These are phyloP conservation scores for Salix koriyanagi DNA, from an alignment of 345 rosid genomes.

Conservation along the genomic window DNA sequence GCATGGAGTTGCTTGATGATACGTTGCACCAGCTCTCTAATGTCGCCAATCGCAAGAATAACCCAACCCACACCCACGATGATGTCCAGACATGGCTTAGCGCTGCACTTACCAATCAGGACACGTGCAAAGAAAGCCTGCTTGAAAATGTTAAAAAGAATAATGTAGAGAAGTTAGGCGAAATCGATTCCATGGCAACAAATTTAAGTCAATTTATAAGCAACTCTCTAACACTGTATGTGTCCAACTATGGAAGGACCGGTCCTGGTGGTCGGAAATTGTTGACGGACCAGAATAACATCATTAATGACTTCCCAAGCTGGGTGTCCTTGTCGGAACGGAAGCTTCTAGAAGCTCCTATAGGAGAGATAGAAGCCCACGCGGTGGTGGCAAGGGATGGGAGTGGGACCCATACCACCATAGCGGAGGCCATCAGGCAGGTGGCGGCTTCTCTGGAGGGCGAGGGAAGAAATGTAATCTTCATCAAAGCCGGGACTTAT, in stretches of 20 bases:
- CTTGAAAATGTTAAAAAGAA: conserved; percentile 4
- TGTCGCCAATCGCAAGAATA: conserved; percentile 2
- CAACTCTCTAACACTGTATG: conserved; percentile 31
- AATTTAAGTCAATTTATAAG: conserved; percentile 34
- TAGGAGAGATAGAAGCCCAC: conserved; percentile 32
- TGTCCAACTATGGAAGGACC: neutral
- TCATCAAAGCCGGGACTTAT: conserved; percentile 52
- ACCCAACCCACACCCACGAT: neutral
- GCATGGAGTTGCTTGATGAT: conserved; percentile 50
- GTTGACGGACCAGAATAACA: neutral
- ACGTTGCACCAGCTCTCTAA: conserved; percentile 40
- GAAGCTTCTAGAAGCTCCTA: conserved; percentile 45
- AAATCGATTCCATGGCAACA: conserved; percentile 23
- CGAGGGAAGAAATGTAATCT: conserved; percentile 42
- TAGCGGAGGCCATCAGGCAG: conserved; percentile 37
- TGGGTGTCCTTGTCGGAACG: conserved; percentile 29
- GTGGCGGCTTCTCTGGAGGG: conserved; percentile 14
- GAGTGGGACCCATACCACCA: conserved; percentile 45
- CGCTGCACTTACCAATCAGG: conserved; percentile 52
- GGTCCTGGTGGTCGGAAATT: conserved; percentile 6
- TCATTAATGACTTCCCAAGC: conserved; percentile 13
- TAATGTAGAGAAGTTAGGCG: neutral
- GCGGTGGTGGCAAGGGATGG: conserved; percentile 57
- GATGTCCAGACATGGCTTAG: conserved; percentile 58
- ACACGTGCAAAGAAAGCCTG: conserved; percentile 47